Conservation (phyloP, 1,284 basidiomycete genomes). For the Singerocomus inundabilis region DNA sequence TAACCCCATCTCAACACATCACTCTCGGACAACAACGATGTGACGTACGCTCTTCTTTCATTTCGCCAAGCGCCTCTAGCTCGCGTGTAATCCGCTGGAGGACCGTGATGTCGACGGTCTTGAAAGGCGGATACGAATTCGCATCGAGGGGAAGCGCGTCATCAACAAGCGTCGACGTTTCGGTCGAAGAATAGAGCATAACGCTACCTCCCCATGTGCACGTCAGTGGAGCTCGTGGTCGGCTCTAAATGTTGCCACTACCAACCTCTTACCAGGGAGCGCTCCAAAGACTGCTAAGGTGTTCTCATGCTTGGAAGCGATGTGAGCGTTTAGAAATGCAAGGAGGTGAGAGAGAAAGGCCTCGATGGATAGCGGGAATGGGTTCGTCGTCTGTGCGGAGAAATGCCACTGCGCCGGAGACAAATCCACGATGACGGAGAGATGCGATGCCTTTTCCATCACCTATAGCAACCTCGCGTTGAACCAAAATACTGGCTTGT, state of each 20-base stretch:
- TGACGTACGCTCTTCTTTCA: conserved; percentile 49
- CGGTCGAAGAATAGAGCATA: conserved; percentile 71
- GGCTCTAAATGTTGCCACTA: conserved; percentile 6
- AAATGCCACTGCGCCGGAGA: conserved; percentile 81
- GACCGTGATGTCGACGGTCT: conserved; percentile 66
- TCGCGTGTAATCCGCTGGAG: conserved; percentile 62
- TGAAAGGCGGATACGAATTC: conserved; percentile 84
- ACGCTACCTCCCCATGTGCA: conserved; percentile 41
- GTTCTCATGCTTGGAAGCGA: conserved; percentile 90
- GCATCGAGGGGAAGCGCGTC: conserved; percentile 53
- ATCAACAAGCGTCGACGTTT: conserved; percentile 39
- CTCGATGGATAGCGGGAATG: conserved; percentile 56
- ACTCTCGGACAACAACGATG: background rate
- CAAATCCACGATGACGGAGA: conserved; percentile 81
- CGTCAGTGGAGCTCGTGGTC: conserved; percentile 1
- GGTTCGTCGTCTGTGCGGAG: conserved; percentile 48
- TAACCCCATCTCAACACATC: conserved; percentile 25
- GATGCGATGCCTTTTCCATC: conserved; percentile 63
- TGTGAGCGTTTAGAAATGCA: conserved; percentile 90
- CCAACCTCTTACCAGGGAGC: conserved; percentile 75
- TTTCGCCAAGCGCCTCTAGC: conserved; percentile 50
- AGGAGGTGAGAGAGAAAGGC: conserved; percentile 79
- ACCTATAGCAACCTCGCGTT: background rate
- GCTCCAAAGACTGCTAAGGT: conserved; percentile 90
- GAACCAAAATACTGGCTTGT: background rate